Conservation (phyloP, 305 asterid species). For the Solanum hybrid region DNA sequence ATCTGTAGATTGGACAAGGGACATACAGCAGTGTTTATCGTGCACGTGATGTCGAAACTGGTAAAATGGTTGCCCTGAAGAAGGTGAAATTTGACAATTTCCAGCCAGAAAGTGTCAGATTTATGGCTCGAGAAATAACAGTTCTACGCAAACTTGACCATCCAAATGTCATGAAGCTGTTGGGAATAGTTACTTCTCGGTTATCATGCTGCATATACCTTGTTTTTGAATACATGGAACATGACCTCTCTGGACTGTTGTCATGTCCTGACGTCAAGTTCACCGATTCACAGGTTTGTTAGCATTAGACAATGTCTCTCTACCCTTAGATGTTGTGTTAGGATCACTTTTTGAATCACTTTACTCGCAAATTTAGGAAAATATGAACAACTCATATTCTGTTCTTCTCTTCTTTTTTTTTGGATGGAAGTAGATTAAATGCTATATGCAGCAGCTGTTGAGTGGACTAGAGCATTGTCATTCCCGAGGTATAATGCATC, state of each 20-base stretch:
- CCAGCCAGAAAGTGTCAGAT: conserved; percentile 45
- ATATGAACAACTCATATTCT: not conserved
- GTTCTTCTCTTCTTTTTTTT: not conserved
- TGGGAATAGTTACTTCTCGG: conserved; percentile 58
- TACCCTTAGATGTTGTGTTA: not conserved
- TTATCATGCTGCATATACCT: conserved; percentile 49
- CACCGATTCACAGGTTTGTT: conserved; percentile 49
- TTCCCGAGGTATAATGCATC: conserved; percentile 41
- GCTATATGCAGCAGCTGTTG: conserved; percentile 52
- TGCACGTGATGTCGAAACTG: conserved; percentile 13
- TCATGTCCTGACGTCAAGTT: conserved; percentile 59
- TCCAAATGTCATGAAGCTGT: conserved; percentile 60
- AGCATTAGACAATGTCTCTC: not conserved
- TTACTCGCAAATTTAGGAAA: not conserved
- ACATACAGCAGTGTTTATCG: conserved; percentile 20
- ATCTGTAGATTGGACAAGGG: conserved; percentile 23
- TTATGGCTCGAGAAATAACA: conserved; percentile 61
- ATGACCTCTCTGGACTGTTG: conserved; percentile 56
- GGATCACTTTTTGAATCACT: not conserved
- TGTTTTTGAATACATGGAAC: conserved; percentile 84
- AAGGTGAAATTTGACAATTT: conserved; percentile 15
- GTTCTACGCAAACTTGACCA: conserved; percentile 59
- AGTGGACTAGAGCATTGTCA: conserved; percentile 57
- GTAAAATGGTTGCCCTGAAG: conserved; percentile 19
- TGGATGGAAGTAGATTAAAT: conserved; percentile 33